Evolutionary conservation across 345 rosid species (phyloP), one percentile per base, ranked within the genome.

Genomic region (Draba incana): DNA sequence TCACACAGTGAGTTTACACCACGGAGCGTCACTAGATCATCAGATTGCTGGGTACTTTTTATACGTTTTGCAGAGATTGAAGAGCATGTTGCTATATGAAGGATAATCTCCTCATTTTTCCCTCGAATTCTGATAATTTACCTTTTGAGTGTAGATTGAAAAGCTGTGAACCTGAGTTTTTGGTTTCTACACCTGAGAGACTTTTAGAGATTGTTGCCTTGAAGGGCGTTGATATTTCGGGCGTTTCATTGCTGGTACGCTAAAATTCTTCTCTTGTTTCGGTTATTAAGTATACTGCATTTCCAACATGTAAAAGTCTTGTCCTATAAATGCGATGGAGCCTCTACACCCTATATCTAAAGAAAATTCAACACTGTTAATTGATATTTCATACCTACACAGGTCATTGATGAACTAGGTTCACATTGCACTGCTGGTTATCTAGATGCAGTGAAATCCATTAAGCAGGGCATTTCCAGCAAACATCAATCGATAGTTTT

Each of bases 81-180:
- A 15, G n/a, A 15, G n/a, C 33, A 42, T 56, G 27, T 48, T 56
- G 58, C 58, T 20, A 56, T 13, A 64, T 46, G 50, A 38, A 47
- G 51, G 27, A 38, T 20, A 3, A 30, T 57, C 28, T 49, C 8
- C 6, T 24, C n/a, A n/a, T 46, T 64, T 38, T 7, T 12, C 41
- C 41, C 37, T 62, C 57, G 11, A 12, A 4, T 51, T 72, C 47
- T 72, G 46, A 79, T 25, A 41, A 47, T 49, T 15, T 68, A 37
- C n/a, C 30, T 62, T 69, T 64, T 43, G 46, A 31, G 10, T 77
- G 76, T 76, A 91, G 98, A 24, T 80, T 94, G 79, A 84, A 75
- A 68, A 89, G 84, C 62, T 82, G 88, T 51, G 99, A 94, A 68
- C 98, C 98, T 53, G 98, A 94, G 80, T 89, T 87, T 83, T 80